Conservation (phyloP, 1,284 basidiomycete species). For the Apiotrichum sp. region DNA sequence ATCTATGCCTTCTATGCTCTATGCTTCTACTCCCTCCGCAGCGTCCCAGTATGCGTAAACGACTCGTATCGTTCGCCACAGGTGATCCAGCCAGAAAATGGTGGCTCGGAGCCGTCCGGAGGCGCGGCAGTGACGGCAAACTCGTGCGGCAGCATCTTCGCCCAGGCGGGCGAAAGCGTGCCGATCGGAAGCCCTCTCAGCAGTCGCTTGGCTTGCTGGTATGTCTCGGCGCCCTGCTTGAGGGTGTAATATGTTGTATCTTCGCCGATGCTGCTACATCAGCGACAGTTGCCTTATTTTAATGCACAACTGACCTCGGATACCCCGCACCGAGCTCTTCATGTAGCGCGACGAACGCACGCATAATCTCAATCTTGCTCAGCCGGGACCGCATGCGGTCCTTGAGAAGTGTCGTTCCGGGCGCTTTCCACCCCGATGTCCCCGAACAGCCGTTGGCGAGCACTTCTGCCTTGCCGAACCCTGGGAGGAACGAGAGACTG, state of each 20-base stretch:
- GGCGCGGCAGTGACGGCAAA: constrained; percentile 6
- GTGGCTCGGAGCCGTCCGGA: constrained; percentile 6
- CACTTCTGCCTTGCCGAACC: constrained; percentile 58
- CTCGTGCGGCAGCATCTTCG: constrained; percentile 4
- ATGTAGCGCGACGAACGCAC: constrained; percentile 41
- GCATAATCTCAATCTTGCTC: constrained; percentile 48
- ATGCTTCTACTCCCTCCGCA: neutral
- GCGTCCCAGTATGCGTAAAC: constrained; percentile 42
- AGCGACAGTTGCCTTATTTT: too few species aligned
- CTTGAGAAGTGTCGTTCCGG: constrained; percentile 22
- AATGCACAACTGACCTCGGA: too few species aligned
- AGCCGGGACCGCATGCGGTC: constrained; percentile 25
- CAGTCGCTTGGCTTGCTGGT: constrained; percentile 52
- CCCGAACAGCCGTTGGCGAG: constrained; percentile 17
- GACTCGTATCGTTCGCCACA: constrained; percentile 54
- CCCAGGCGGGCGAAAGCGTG: constrained; percentile 5
- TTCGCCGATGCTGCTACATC: too few species aligned
- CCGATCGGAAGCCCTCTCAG: constrained; percentile 47
- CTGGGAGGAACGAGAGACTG: constrained; percentile 15
- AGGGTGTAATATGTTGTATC: constrained; percentile 43
- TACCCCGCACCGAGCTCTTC: constrained; percentile 9
- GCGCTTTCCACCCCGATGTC: constrained; percentile 29
- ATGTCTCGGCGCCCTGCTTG: constrained; percentile 46
- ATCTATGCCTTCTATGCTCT: neutral
- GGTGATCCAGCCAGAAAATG: constrained; percentile 60